phyloP scores from a whole-genome alignment of 805 yeast genomes.

The Lachancea waltii region DNA sequence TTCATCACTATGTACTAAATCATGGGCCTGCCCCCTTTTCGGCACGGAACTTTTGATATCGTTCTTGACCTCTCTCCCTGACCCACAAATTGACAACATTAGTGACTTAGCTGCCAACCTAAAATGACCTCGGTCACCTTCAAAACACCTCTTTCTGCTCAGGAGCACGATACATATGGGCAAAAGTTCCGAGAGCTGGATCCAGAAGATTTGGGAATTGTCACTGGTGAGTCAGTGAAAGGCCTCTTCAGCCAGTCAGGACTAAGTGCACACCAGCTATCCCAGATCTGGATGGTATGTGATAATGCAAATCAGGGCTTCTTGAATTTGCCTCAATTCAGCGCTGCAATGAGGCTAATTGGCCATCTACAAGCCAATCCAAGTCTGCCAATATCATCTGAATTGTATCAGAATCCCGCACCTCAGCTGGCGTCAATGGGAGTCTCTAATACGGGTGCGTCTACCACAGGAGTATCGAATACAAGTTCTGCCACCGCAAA shows the following conservation, averaged over 20 bases:
- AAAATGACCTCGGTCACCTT: slow-evolving; percentile 23
- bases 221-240: slow-evolving; percentile 84
- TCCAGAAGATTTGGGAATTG: slow-evolving; percentile 67
- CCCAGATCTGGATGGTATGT: slow-evolving; percentile 93
- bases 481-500: slow-evolving; percentile 17
- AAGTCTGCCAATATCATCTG: slow-evolving; percentile 41
- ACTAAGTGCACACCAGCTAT: slow-evolving; percentile 65
- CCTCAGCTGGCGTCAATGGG: slow-evolving; percentile 38
- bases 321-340: slow-evolving; percentile 72
- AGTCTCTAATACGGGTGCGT: slow-evolving; percentile 44
- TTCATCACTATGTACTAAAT: too few relatives aligned
- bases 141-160: slow-evolving; percentile 48
- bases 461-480: slow-evolving; percentile 15
- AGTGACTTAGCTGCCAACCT: too few relatives aligned
- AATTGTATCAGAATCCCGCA: slow-evolving; percentile 29
- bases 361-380: slow-evolving; percentile 76
- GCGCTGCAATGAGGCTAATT: slow-evolving; percentile 80
- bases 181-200: slow-evolving; percentile 75
- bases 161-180: slow-evolving; percentile 71
- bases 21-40: too few relatives aligned
- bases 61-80: too few relatives aligned
- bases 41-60: too few relatives aligned
- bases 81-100: too few relatives aligned
- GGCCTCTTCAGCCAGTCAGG: slow-evolving; percentile 81
- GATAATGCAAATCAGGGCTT: slow-evolving; percentile 85